phyloP scores from a whole-genome alignment of 2,329 filamentous ascomycete genomes.

The Allantophomopsis cytisporea region DNA sequence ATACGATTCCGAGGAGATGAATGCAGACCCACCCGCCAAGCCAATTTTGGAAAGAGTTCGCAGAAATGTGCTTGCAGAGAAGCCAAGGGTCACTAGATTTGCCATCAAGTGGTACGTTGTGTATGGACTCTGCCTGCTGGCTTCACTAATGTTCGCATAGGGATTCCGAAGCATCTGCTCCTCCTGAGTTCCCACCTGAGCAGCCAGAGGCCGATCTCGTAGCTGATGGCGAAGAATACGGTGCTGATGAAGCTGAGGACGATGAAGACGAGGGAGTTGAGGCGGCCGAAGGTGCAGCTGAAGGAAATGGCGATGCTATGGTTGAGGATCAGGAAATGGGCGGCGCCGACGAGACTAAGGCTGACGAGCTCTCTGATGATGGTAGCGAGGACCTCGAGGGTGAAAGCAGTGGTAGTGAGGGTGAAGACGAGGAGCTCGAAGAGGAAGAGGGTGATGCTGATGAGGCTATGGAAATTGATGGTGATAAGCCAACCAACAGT shows the following conservation, averaged over 20 bases:
- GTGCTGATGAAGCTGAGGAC: slow-evolving; percentile 74
- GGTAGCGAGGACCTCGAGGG: slow-evolving; percentile 70
- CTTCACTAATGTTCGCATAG: slow-evolving; percentile 30
- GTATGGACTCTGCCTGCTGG: neutral
- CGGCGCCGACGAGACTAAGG: slow-evolving; percentile 44
- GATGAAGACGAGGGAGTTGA: slow-evolving; percentile 52
- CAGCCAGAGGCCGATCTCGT: slow-evolving; percentile 87
- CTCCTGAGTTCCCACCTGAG: slow-evolving; percentile 90
- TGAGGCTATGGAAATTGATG: slow-evolving; percentile 37
- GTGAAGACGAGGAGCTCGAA: slow-evolving; percentile 39
- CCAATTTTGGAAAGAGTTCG: slow-evolving; percentile 84
- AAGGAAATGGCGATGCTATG: slow-evolving; percentile 23
- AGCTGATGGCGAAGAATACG: slow-evolving; percentile 81
- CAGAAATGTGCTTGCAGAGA: slow-evolving; percentile 89
- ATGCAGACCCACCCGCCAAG: slow-evolving; percentile 79
- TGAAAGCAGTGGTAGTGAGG: slow-evolving; percentile 60
- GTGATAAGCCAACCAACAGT: slow-evolving; percentile 14
- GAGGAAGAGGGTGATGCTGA: slow-evolving; percentile 23
- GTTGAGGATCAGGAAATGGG: slow-evolving; percentile 67
- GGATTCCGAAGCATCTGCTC: slow-evolving; percentile 96
- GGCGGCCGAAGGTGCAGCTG: slow-evolving; percentile 37
- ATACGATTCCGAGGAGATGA: slow-evolving; percentile 85
- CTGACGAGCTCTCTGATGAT: slow-evolving; percentile 58
- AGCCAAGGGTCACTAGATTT: slow-evolving; percentile 93
- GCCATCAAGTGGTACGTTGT: slow-evolving; percentile 86